Evolutionary conservation across 2,329 filamentous ascomycete genomes (phyloP), one percentile per base, ranked within the genome.

Genomic region (Allantophomopsis lycopodina): DNA sequence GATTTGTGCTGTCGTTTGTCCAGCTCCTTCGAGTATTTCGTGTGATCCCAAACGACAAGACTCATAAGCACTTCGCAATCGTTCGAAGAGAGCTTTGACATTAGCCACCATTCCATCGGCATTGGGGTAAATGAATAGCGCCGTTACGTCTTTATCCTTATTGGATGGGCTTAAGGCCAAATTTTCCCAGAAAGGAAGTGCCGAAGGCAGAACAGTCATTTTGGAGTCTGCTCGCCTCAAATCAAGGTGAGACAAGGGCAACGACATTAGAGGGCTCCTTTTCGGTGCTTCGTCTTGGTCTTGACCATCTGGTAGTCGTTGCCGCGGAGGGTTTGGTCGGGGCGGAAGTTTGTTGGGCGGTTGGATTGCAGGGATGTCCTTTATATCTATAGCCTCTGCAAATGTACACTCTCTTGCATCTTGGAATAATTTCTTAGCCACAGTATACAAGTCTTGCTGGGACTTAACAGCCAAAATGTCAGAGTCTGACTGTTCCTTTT

Each of bases 181-280:
- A 36, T 79, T 77, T 53, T 91, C 84, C 86, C 85, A 93, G 52
- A 91, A 94, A 1, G 70, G 63, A 15, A 89, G 63, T 0, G 83
- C 80, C 1, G 83, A 73, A 2, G 85, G 82, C 16, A 89, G 64
- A 32, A 93, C 65, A 10, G 86, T 84, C 41, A 87, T 70, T 36
- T 71, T 73, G 2, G 69, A 68, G 32, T 86, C 80, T 15, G 76
- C 73, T 39, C 84, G 70, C 37, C 79, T 77, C 10, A 93, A 65
- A 47, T 84, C 77, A 31, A 91, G 62, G 50, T 83, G 79, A 2
- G 84, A 83, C 1, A 76, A 64, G 2, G 73, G 70, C 2, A 91
- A 72, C 32, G 68, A 64, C 46, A 81, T 81, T 2, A 79, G 59
- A 44, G 66, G 71, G 39, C 59, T 70, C 0, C 66, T 60, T 40